These are phyloP conservation scores for Bombardia bombarda DNA, from an alignment of 495 filamentous ascomycete species.

Conservation along the genomic window DNA sequence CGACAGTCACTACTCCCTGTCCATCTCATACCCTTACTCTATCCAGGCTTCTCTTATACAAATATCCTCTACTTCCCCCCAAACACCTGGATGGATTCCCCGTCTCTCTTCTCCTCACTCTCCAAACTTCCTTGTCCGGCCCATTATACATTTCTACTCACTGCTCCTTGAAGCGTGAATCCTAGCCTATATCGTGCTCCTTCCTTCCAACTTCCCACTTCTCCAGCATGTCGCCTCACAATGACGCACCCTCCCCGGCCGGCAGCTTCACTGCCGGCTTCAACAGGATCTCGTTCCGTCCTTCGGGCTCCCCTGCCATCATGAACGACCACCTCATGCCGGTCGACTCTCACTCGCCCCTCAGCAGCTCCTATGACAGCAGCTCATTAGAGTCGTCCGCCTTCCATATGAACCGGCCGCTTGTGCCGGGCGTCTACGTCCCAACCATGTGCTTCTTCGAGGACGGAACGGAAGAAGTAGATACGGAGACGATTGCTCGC, in stretches of 20 bases:
- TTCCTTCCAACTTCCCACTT: conserved; percentile 1
- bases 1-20: conserved; percentile 7
- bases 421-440: conserved; percentile 75
- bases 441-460: conserved; percentile 87
- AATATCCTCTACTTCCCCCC: conserved; percentile 19
- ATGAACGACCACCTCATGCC: conserved; percentile 18
- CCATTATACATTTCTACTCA: not conserved
- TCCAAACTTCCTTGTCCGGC: too few species aligned
- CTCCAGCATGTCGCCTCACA: conserved; percentile 41
- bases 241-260: conserved; percentile 41
- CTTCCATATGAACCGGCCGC: conserved; percentile 46
- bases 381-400: conserved; percentile 29
- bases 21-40: not conserved
- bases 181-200: not conserved
- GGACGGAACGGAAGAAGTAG: conserved; percentile 67
- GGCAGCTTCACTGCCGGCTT: conserved; percentile 39
- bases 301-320: conserved; percentile 26
- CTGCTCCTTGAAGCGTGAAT: not conserved
- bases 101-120: conserved; percentile 3
- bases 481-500: conserved; percentile 55
- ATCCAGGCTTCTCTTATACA: conserved; percentile 18
- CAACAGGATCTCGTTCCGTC: conserved; percentile 33
- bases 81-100: not conserved
- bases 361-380: conserved; percentile 36
- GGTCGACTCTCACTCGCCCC: conserved; percentile 27